A percentile compares a stretch with the other conserved stretches of the same genome.
Conservation (phyloP, 2,329 filamentous ascomycete genomes). For the Penicillium polonicum region DNA sequence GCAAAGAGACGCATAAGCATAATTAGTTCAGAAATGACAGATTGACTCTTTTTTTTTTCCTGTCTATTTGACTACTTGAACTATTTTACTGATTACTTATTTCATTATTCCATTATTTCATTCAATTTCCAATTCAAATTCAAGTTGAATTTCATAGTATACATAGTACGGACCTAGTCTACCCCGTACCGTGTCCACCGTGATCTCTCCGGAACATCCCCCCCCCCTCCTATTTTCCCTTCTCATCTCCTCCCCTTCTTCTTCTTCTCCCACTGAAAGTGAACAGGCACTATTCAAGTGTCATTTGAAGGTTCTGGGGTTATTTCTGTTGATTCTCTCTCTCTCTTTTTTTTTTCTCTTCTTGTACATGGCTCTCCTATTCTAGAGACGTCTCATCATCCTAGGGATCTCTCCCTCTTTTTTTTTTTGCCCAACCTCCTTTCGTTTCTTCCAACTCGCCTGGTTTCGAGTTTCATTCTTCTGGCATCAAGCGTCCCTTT, state of each 20-base stretch:
- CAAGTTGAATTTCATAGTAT: neutral
- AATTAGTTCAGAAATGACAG: neutral
- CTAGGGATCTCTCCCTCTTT: constrained; percentile 17
- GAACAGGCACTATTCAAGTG: constrained; percentile 30
- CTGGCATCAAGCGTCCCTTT: constrained; percentile 25
- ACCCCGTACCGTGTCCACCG: constrained; percentile 26
- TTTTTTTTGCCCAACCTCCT: constrained; percentile 26
- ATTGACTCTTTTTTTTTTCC: neutral
- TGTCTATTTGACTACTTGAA: neutral
- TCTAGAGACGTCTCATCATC: constrained; percentile 29
- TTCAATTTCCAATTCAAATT: neutral
- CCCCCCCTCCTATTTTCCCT: constrained; percentile 22
- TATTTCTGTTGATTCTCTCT: constrained; percentile 11
- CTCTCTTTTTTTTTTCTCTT: constrained; percentile 11
- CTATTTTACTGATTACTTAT: too few species aligned
- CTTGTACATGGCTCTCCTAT: constrained; percentile 36
- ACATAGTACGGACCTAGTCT: constrained; percentile 18
- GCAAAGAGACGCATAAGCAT: constrained; percentile 7
- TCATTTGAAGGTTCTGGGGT: constrained; percentile 31
- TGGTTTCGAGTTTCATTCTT: constrained; percentile 28
- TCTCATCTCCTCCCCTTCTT: constrained; percentile 19
- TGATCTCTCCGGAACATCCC: constrained; percentile 1
- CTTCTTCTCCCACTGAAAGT: constrained; percentile 12
- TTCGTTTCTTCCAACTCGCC: constrained; percentile 24
- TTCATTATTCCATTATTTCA: neutral